These are phyloP conservation scores for Spongispora temasekensis DNA, from an alignment of 1,284 basidiomycete genomes.

Conservation along the genomic window DNA sequence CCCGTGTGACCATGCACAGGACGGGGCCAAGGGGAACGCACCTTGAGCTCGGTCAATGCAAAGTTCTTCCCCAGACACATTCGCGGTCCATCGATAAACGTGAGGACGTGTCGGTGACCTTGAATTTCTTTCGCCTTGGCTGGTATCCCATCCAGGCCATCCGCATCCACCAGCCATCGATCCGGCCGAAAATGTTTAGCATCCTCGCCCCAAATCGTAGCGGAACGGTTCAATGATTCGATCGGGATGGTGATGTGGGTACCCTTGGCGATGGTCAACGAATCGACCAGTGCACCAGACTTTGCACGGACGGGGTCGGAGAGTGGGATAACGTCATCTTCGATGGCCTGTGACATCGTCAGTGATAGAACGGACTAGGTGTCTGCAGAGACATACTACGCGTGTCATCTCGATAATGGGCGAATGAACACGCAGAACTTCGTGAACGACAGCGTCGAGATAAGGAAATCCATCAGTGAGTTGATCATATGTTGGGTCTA, in stretches of 20 bases:
- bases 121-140: conserved; percentile 38
- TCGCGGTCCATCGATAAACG: conserved; percentile 43
- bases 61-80: conserved; percentile 45
- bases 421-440: conserved; percentile 17
- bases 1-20: too few species aligned
- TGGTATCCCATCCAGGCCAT: conserved; percentile 13
- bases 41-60: conserved; percentile 51
- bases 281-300: conserved; percentile 39
- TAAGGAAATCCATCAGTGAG: conserved; percentile 30
- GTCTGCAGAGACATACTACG: conserved; percentile 9
- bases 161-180: conserved; percentile 37
- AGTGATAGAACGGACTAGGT: not conserved
- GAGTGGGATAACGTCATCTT: conserved; percentile 60
- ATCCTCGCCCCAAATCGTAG: conserved; percentile 33
- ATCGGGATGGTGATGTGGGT: conserved; percentile 44
- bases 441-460: conserved; percentile 36
- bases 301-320: conserved; percentile 22
- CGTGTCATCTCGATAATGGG: conserved; percentile 9
- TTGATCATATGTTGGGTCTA: conserved; percentile 31
- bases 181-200: conserved; percentile 40
- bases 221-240: conserved; percentile 46
- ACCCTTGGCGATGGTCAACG: conserved; percentile 46
- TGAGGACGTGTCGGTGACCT: conserved; percentile 43
- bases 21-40: too few species aligned
- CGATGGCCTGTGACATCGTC: conserved; percentile 23